These are phyloP conservation scores for Ustulina deusta DNA, from an alignment of 2,329 filamentous ascomycete species.

Conservation along the genomic window DNA sequence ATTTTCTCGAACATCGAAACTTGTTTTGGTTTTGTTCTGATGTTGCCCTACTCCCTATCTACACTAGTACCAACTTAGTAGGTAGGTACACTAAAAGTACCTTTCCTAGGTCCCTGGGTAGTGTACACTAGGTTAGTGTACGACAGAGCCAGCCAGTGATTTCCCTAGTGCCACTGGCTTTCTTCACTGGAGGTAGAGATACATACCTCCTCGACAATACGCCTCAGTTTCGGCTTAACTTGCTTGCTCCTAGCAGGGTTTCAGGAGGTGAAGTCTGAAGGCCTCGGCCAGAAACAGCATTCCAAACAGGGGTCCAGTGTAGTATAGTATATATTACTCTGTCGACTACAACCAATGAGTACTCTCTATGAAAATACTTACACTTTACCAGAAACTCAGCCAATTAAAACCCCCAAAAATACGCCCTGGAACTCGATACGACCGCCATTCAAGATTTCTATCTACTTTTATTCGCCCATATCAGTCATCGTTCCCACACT, in stretches of 20 bases:
- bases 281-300: not conserved
- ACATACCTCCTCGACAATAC: no score
- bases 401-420: not conserved
- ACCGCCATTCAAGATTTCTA: not conserved
- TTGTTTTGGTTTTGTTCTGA: not conserved
- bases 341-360: not conserved
- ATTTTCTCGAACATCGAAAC: not conserved
- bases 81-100: not conserved
- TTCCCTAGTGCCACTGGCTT: no score
- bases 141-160: no score
- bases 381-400: not conserved
- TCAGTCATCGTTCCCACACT: slow-evolving; percentile 6
- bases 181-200: no score
- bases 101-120: no score
- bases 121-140: no score
- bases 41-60: not conserved
- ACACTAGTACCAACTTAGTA: no score
- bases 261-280: not conserved
- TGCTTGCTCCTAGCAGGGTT: slow-evolving; percentile 24
- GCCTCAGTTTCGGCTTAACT: slow-evolving; percentile 32
- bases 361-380: not conserved
- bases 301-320: not conserved
- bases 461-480: slow-evolving; percentile 7
- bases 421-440: not conserved
- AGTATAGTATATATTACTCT: slow-evolving; percentile 1